These are phyloP conservation scores for Fusarium multiceps DNA, from an alignment of 2,329 filamentous ascomycete species.

Conservation along the genomic window DNA sequence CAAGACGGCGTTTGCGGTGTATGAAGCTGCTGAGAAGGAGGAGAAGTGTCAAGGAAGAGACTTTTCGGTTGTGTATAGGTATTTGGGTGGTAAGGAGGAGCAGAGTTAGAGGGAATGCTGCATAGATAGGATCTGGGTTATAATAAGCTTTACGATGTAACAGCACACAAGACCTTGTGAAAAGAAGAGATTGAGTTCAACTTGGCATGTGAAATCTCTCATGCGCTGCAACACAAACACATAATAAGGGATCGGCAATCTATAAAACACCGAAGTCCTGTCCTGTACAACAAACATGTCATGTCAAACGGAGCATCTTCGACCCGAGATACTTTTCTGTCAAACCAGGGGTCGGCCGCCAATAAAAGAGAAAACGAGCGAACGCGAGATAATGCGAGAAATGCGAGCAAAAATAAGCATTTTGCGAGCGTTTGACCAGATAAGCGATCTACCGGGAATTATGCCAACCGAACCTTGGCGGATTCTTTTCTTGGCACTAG, in stretches of 20 bases:
- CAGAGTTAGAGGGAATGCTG: not conserved
- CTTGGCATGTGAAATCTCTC: not conserved
- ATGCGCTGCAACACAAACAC: not conserved
- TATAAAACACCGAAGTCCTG: conserved; percentile 30
- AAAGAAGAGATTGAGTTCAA: not conserved
- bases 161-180: not conserved
- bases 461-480: conserved; percentile 19
- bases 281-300: not conserved
- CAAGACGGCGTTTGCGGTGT: conserved; percentile 71
- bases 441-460: conserved; percentile 30
- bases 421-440: conserved; percentile 2
- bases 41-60: conserved; percentile 75
- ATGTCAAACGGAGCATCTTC: conserved; percentile 23
- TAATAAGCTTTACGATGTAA: not conserved
- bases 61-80: conserved; percentile 85
- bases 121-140: not conserved
- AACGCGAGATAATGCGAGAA: conserved; percentile 20
- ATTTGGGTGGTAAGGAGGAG: conserved; percentile 67
- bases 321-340: not conserved
- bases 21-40: conserved; percentile 71
- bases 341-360: conserved; percentile 39
- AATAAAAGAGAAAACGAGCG: not conserved
- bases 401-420: conserved; percentile 22
- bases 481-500: not conserved
- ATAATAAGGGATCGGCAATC: conserved; percentile 17